A percentile compares a stretch with the other conserved stretches of the same genome.
Conservation (phyloP, 768 basidiomycete species). For the Russula virescens region DNA sequence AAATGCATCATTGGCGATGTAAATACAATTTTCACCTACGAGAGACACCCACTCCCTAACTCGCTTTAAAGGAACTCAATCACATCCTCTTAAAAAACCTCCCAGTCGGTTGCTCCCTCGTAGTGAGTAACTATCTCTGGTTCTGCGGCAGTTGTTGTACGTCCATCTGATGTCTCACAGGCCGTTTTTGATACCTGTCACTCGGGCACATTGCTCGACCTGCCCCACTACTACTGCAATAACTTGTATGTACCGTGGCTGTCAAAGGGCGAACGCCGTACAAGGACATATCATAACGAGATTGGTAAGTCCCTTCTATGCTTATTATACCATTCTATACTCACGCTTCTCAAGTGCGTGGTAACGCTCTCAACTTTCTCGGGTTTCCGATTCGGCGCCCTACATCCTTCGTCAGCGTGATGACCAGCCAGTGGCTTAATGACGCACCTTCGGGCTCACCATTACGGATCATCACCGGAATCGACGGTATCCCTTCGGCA, state of each 20-base stretch:
- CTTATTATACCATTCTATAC: neutral
- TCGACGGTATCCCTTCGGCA: neutral
- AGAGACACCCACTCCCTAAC: neutral
- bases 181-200: conserved; percentile 28
- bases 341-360: neutral
- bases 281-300: conserved; percentile 16
- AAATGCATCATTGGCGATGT: conserved; percentile 27
- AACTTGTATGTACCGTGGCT: conserved; percentile 25
- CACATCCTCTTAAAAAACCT: conserved; percentile 18
- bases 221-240: conserved; percentile 27
- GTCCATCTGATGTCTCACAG: conserved; percentile 2
- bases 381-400: neutral
- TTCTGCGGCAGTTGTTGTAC: neutral
- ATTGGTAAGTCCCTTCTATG: conserved; percentile 10
- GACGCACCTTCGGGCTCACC: neutral
- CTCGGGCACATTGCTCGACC: conserved; percentile 27
- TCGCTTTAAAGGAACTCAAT: conserved; percentile 10
- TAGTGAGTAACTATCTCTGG: conserved; percentile 1
- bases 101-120: conserved; percentile 17
- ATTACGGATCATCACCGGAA: neutral
- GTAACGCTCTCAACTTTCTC: neutral
- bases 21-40: neutral
- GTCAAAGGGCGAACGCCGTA: conserved; percentile 22
- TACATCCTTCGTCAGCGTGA: neutral
- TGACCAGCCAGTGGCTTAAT: neutral